Base-by-base conservation (phyloP, 2,329 filamentous ascomycete species). In the Bipolaris bicolor region DNA sequence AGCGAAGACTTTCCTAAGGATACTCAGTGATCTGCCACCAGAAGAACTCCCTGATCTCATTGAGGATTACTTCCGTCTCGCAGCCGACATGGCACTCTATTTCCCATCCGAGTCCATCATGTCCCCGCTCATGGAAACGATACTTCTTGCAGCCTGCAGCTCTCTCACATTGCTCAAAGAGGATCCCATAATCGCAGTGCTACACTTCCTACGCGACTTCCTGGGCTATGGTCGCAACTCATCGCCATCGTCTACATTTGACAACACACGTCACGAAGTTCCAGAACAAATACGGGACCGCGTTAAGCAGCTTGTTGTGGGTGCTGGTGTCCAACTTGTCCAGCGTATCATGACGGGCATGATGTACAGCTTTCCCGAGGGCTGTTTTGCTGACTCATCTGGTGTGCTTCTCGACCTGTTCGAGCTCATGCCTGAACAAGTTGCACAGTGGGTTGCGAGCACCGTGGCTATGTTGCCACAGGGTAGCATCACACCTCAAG, bases 331-430 rank as follows among this genome's bases (percentile, higher is more conserved):
- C 69, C 80, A 87, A 54, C 82, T 99, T 26, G 88, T 95, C 7
- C 94, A 97, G 77, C 90, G 93, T 62, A 88, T 96, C 56, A 84
- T 99, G 80, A 95, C 93, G 1, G 95, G 95, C 58, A 96, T 99
- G 93, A 98, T 99, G 94, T 97, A 97, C 75, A 96, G 90, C 0
- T 99, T 99, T 79, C 96, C 95, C 0, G 87, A 91, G 41, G 95
- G 98, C 76, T 97, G 93, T 78, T 96, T 98, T 72, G 89, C 93
- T 0, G 95, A 99, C 73, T 93, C 92, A 15, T 97, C 92, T 47
- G 93, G 92, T 4, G 91, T 97, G n/a, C 80, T 99, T 50, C 86
- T 99, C 58, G 88, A 89, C 3, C 83, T 98, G 63, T 97, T 99
- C 73, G 90, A 97, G 75, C 81, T 98, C 39, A 82, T 96, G 71